Percentiles rank a stretch among this genome's conserved stretches.
Evolutionary conservation across 495 filamentous ascomycete species (phyloP).

Genomic region (Pyronema domesticum): DNA sequence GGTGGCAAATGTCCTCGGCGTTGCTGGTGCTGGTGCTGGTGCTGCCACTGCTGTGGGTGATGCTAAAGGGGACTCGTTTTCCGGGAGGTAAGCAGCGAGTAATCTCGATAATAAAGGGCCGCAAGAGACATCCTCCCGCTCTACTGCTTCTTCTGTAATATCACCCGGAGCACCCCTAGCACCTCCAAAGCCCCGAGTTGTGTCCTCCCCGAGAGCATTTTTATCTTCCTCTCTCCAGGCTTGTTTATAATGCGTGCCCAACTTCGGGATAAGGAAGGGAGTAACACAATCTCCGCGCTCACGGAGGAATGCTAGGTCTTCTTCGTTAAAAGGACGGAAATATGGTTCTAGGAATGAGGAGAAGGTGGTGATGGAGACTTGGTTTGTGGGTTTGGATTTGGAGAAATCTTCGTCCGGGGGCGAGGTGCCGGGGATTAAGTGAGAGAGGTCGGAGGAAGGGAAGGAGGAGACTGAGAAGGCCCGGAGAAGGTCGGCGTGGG

Average conservation of each 20-base stretch:
- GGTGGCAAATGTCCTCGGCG: conserved; percentile 38
- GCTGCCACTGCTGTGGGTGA: conserved; percentile 39
- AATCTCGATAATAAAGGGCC: conserved; percentile 70
- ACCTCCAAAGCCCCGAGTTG: not conserved
- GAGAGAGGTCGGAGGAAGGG: conserved; percentile 55
- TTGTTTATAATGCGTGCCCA: conserved; percentile 71
- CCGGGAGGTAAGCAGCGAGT: conserved; percentile 63
- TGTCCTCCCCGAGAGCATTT: too few relatives aligned
- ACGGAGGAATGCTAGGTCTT: conserved; percentile 83
- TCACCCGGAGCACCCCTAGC: conserved; percentile 67
- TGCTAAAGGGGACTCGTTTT: conserved; percentile 45
- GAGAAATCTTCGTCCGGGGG: conserved; percentile 81
- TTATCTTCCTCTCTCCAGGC: conserved; percentile 80
- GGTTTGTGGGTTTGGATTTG: conserved; percentile 79
- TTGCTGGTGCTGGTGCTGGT: conserved; percentile 31
- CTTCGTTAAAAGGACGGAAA: conserved; percentile 76
- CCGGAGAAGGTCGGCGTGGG: conserved; percentile 59
- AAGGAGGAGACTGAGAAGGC: conserved; percentile 76
- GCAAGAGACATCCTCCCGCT: conserved; percentile 79
- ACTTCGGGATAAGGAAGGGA: conserved; percentile 70
- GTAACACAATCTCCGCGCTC: conserved; percentile 70
- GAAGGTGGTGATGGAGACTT: conserved; percentile 83
- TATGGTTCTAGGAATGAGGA: conserved; percentile 74
- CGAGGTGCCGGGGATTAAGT: conserved; percentile 55
- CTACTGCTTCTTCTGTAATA: conserved; percentile 57